Evolutionary conservation across 495 filamentous ascomycete species (phyloP), one percentile per base, ranked within the genome.

Genomic region (Amphirosellinia nigrospora): DNA sequence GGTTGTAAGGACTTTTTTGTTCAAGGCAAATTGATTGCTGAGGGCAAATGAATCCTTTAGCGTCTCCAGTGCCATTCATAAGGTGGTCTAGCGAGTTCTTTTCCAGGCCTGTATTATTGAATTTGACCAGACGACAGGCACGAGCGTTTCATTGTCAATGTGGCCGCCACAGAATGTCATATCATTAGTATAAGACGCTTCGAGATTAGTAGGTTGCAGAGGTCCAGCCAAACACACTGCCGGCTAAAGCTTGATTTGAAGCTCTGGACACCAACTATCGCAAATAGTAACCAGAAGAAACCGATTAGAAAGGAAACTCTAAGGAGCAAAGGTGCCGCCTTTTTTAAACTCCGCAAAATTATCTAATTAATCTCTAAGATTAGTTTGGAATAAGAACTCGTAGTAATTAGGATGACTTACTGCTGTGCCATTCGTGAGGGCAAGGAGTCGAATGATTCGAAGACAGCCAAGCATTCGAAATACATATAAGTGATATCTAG

Each of bases 231-330:
- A 23, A 94, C 90, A 77, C 96, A 99, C 67, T 88, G 92, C 39
- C 96, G 90, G 73, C 90, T 87, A 36, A 98, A 83, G 76, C 96
- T 98, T 9, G 94, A 92, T 79, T 99, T 99, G 87, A 99, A 99
- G 80, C 92, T 96, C 80, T 99, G 96, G 19, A 98, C 90, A 1
- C 96, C 96, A 52, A 98, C 88, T 71, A 99, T 97, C 36, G 95
- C 96, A 81, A 99, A 99, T 9, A 99, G 83, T 52, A 99, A 90
- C 96, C 96, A 99, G 78, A 99, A 99, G 82, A 99, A 99, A 32
- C 93, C 90, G 77, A 99, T 96, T 19, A 99, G 84, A 75, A 99
- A 97, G 6, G 93, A 94, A 41, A 99, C 96, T 71, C 97, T 92
- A 45, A 96, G 90, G n/a, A 99, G 89, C 53, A 97, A 83, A 19